phyloP scores from a whole-genome alignment of 495 filamentous ascomycete species.

The Mytilinidion resinicola region DNA sequence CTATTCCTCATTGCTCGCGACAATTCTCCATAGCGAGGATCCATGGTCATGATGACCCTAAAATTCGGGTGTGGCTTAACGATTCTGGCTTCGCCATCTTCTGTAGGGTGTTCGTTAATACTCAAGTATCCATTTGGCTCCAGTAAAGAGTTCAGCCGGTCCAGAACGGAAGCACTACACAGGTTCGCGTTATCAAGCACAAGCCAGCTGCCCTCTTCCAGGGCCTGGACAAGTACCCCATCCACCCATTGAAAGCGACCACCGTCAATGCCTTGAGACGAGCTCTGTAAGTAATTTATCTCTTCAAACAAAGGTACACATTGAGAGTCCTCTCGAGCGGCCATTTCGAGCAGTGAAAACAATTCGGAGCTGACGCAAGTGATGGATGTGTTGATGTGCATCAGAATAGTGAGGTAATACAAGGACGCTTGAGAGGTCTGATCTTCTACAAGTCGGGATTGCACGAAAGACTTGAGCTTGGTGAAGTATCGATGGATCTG shows the following conservation, averaged over 20 bases:
- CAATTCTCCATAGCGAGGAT: constrained; percentile 86
- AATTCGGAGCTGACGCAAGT: not conserved
- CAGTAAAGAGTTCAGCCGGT: constrained; percentile 88
- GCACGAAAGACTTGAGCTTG: constrained; percentile 51
- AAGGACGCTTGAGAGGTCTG: not conserved
- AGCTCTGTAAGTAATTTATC: not conserved
- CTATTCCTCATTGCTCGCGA: constrained; percentile 96
- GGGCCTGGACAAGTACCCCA: constrained; percentile 78
- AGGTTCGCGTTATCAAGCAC: constrained; percentile 96
- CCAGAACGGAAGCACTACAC: constrained; percentile 89
- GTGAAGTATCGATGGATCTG: constrained; percentile 51
- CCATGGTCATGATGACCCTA: constrained; percentile 88
- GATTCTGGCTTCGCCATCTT: constrained; percentile 72
- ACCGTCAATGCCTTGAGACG: constrained; percentile 38
- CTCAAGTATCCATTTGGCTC: constrained; percentile 83
- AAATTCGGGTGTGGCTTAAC: constrained; percentile 82
- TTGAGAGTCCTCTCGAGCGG: constrained; percentile 1
- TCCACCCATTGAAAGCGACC: constrained; percentile 96
- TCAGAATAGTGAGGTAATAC: constrained; percentile 6
- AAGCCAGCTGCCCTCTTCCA: constrained; percentile 84
- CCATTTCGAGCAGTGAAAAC: constrained; percentile 1
- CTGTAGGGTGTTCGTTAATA: constrained; percentile 83
- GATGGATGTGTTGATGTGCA: not conserved
- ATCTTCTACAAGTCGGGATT: constrained; percentile 43
- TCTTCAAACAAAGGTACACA: constrained; percentile 6